Conservation (phyloP, 139 green algal genomes). For the Volvox africanus region DNA sequence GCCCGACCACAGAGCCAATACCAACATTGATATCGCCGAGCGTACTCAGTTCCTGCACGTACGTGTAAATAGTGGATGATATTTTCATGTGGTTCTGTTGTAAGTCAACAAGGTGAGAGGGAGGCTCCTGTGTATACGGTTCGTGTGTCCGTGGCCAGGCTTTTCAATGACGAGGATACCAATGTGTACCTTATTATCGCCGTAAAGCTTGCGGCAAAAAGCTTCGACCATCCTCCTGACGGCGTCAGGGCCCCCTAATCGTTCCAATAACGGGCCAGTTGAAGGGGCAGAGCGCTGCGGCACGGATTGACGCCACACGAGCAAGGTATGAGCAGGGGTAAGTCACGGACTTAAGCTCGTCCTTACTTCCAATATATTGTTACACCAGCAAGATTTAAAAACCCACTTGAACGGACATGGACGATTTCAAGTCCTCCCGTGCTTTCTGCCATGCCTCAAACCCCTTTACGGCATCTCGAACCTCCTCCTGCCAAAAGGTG, state of each 20-base stretch:
- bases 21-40: too few species aligned
- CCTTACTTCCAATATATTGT: background rate
- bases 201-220: conserved; percentile 14
- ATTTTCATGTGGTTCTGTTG: too few species aligned
- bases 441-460: background rate
- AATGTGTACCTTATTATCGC: background rate
- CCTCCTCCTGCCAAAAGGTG: background rate
- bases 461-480: background rate
- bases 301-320: background rate
- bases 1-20: too few species aligned
- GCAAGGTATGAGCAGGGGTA: background rate
- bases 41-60: too few species aligned
- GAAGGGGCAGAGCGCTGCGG: background rate
- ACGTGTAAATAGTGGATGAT: too few species aligned
- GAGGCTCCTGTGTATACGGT: too few species aligned
- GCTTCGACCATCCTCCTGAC: background rate
- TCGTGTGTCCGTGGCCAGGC: background rate
- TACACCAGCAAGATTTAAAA: background rate
- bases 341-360: background rate
- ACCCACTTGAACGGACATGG: background rate
- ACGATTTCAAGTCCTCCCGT: background rate
- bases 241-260: background rate
- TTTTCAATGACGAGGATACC: background rate
- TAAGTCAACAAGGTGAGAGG: too few species aligned
- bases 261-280: background rate